These are phyloP conservation scores for Citrus reticulata DNA, from an alignment of 345 rosid species.

Conservation along the genomic window DNA sequence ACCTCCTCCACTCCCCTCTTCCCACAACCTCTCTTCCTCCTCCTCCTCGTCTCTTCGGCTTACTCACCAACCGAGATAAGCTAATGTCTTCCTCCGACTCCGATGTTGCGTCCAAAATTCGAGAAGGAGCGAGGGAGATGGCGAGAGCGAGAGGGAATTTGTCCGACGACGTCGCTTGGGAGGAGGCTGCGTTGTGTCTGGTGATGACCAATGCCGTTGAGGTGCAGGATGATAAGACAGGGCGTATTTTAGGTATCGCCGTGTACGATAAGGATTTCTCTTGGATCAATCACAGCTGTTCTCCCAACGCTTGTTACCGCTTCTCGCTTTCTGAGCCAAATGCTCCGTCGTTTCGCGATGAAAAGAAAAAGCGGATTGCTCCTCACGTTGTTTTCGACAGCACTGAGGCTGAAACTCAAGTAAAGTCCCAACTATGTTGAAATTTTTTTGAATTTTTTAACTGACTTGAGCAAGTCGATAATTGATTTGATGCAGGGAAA, in stretches of 20 bases:
- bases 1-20: conserved; percentile 32
- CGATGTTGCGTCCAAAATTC: conserved; percentile 31
- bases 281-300: conserved; percentile 90
- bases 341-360: conserved; percentile 8
- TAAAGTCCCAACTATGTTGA: background rate
- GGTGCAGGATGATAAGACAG: conserved; percentile 63
- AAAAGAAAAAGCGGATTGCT: conserved; percentile 20
- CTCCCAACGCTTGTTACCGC: conserved; percentile 81
- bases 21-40: background rate
- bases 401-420: conserved; percentile 8
- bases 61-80: conserved; percentile 55
- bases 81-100: conserved; percentile 30
- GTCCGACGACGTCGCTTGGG: conserved; percentile 19
- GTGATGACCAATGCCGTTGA: conserved; percentile 81
- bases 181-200: conserved; percentile 54
- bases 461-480: background rate
- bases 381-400: conserved; percentile 15
- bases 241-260: conserved; percentile 57
- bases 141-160: conserved; percentile 19
- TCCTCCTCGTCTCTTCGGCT: conserved; percentile 32
- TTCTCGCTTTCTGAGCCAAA: conserved; percentile 36
- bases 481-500: conserved; percentile 38
- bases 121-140: conserved; percentile 39
- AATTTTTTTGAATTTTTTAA: background rate
- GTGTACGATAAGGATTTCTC: conserved; percentile 60